Evolutionary conservation across 2,329 filamentous ascomycete species (phyloP).

Genomic region (Xylaria sp.): DNA sequence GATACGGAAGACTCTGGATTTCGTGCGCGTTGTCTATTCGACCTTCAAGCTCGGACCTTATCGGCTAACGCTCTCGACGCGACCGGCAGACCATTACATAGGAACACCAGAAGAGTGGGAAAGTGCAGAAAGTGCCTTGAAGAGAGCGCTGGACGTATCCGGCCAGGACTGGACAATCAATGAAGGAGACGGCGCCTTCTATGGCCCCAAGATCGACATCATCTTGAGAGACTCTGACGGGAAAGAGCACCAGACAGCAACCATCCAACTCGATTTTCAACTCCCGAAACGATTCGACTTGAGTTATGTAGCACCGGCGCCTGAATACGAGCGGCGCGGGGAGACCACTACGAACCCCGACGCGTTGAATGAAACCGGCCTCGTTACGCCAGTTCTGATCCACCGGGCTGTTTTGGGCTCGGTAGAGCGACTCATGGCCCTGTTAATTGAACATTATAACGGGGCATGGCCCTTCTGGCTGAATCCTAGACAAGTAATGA

Average conservation of each 20-base stretch:
- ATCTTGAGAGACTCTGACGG: slow-evolving; percentile 79
- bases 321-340: slow-evolving; percentile 63
- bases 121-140: slow-evolving; percentile 71
- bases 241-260: slow-evolving; percentile 88
- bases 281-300: slow-evolving; percentile 81
- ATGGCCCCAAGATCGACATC: slow-evolving; percentile 91
- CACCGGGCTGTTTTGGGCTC: slow-evolving; percentile 86
- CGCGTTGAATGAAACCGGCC: slow-evolving; percentile 58
- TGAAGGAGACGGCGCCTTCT: slow-evolving; percentile 85
- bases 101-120: slow-evolving; percentile 71
- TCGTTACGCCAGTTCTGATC: slow-evolving; percentile 76
- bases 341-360: slow-evolving; percentile 55
- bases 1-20: slow-evolving; percentile 46
- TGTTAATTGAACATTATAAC: slow-evolving; percentile 82
- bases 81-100: slow-evolving; percentile 78
- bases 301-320: slow-evolving; percentile 72
- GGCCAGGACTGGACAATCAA: slow-evolving; percentile 76
- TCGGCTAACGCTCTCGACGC: slow-evolving; percentile 77
- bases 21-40: slow-evolving; percentile 54
- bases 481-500: slow-evolving; percentile 76
- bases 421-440: slow-evolving; percentile 81
- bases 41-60: slow-evolving; percentile 77
- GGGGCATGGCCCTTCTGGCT: slow-evolving; percentile 89
- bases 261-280: slow-evolving; percentile 89
- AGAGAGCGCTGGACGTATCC: slow-evolving; percentile 64